Evolutionary conservation across 106 monocot species (phyloP).

Genomic region (Apostasia shenzhenica): DNA sequence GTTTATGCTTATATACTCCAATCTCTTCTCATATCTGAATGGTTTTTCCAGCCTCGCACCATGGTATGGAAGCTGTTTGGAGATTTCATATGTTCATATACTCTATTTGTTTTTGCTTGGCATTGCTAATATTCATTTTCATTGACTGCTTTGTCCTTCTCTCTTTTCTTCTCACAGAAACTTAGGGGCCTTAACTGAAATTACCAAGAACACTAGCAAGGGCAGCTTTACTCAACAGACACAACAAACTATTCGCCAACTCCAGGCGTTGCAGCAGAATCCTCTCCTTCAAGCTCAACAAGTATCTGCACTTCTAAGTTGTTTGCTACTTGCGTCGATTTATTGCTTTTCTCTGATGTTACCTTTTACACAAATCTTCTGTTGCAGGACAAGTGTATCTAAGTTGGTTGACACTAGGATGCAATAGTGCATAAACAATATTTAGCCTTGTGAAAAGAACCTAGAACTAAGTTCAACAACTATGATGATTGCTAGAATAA

Average conservation of each 20-base stretch:
- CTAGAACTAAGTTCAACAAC: no score
- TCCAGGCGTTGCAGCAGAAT: constrained; percentile 56
- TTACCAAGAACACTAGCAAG: constrained; percentile 49
- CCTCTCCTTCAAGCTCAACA: constrained; percentile 47
- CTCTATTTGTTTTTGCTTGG: neutral
- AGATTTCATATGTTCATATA: neutral
- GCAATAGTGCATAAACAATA: no score
- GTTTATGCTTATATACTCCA: no score
- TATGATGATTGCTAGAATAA: no score
- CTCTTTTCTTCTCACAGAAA: constrained; percentile 35
- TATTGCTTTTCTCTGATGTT: no score
- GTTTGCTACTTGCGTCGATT: no score
- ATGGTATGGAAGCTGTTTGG: neutral
- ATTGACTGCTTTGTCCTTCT: neutral
- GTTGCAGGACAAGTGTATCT: no score
- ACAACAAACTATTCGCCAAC: constrained; percentile 41
- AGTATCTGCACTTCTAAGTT: constrained; percentile 2
- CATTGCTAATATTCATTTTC: neutral
- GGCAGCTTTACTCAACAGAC: constrained; percentile 33
- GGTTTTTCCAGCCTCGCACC: neutral
- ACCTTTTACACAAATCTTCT: no score
- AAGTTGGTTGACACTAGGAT: no score
- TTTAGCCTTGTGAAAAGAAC: no score
- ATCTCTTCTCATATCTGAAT: neutral
- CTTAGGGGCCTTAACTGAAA: constrained; percentile 50